phyloP scores from a whole-genome alignment of 2,329 filamentous ascomycete species.

The Zymoseptoria crescenta region DNA sequence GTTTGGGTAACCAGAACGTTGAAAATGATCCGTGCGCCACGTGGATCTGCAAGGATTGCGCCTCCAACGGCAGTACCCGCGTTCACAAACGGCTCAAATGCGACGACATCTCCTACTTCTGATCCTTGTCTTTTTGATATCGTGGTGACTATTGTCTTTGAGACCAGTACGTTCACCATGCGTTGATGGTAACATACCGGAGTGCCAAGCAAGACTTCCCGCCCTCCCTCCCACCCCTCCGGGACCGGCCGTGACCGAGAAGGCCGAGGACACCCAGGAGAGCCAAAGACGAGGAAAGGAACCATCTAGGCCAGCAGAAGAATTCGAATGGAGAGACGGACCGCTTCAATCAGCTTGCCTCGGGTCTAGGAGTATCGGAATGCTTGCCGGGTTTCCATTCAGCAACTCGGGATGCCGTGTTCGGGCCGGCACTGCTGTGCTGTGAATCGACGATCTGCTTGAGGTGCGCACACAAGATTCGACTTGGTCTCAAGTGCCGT shows the following conservation, averaged over 20 bases:
- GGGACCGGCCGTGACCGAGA: not conserved
- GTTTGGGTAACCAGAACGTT: not conserved
- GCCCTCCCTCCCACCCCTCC: not conserved
- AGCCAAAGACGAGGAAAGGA: no score
- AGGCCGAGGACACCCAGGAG: not conserved
- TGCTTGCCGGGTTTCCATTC: not conserved
- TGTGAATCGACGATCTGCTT: not conserved
- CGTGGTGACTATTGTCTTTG: not conserved
- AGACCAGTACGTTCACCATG: not conserved
- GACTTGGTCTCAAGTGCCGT: not conserved
- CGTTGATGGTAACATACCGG: not conserved
- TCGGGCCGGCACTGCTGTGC: not conserved
- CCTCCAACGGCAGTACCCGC: not conserved
- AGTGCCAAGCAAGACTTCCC: not conserved
- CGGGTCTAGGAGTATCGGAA: not conserved
- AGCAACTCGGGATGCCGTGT: not conserved
- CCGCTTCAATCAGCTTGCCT: not conserved
- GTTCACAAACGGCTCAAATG: not conserved
- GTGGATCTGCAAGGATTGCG: not conserved
- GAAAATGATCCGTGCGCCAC: not conserved
- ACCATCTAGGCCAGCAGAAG: no score
- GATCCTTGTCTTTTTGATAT: not conserved
- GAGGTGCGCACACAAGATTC: not conserved
- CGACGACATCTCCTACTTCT: not conserved
- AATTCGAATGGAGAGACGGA: not conserved